A percentile compares a stretch with the other conserved stretches of the same genome.
Conservation (phyloP, 352 stramenopile species). For the Plasmopara muralis region DNA sequence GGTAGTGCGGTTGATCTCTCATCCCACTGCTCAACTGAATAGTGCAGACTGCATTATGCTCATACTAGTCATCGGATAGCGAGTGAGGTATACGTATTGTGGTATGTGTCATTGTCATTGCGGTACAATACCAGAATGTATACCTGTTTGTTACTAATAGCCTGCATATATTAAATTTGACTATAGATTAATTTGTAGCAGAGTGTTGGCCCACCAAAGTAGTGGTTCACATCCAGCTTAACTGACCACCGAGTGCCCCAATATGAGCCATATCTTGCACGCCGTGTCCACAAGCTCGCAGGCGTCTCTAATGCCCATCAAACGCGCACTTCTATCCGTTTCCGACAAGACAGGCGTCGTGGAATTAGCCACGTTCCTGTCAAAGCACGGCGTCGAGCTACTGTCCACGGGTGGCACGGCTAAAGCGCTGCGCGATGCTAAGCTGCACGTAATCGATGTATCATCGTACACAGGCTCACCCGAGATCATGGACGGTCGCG, state of each 20-base stretch:
- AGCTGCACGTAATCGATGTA: slow-evolving; percentile 95
- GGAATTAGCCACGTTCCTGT: slow-evolving; percentile 93
- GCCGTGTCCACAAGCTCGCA: slow-evolving; percentile 55
- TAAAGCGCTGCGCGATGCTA: slow-evolving; percentile 92
- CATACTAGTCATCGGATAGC: too few relatives aligned
- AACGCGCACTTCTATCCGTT: slow-evolving; percentile 96
- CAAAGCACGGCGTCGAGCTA: slow-evolving; percentile 91
- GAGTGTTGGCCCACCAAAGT: too few relatives aligned
- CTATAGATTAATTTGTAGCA: too few relatives aligned
- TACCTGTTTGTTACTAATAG: too few relatives aligned
- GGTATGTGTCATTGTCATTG: too few relatives aligned
- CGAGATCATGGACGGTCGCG: slow-evolving; percentile 98
- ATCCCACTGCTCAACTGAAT: too few relatives aligned
- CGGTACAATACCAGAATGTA: too few relatives aligned
- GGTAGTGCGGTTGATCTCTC: too few relatives aligned
- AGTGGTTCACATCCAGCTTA: too few relatives aligned
- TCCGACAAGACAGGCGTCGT: slow-evolving; percentile 98
- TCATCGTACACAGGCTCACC: slow-evolving; percentile 95
- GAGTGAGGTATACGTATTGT: too few relatives aligned
- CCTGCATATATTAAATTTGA: too few relatives aligned
- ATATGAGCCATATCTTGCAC: slow-evolving; percentile 81
- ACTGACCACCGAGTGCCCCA: slow-evolving; percentile 1
- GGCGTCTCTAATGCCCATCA: slow-evolving; percentile 87
- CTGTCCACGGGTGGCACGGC: slow-evolving; percentile 98
- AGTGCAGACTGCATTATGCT: too few relatives aligned